Conservation (phyloP, 108 stramenopile genomes). For the Skeletonema costatum region DNA sequence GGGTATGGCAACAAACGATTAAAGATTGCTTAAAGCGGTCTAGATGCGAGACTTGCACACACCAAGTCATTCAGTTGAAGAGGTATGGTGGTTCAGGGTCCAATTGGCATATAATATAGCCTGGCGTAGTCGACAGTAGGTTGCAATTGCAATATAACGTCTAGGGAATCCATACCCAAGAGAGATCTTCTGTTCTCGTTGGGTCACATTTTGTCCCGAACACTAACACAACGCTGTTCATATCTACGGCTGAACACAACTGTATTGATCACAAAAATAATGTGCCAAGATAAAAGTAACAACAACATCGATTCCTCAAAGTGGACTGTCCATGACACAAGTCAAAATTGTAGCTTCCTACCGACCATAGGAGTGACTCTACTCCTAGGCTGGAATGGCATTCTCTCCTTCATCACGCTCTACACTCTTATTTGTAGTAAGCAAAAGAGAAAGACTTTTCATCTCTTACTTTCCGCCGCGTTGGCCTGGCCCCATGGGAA, state of each 20-base stretch:
- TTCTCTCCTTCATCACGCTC: slow-evolving; percentile 18
- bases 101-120: background rate
- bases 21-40: slow-evolving; percentile 43
- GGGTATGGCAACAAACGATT: slow-evolving; percentile 57
- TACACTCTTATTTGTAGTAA: slow-evolving; percentile 29
- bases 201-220: background rate
- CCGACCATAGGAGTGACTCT: slow-evolving; percentile 39
- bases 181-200: background rate
- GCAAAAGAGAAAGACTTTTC: slow-evolving; percentile 19
- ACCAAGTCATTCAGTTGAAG: background rate
- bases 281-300: too few species aligned
- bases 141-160: background rate
- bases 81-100: background rate
- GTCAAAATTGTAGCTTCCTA: slow-evolving; percentile 26
- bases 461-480: slow-evolving; percentile 35
- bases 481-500: slow-evolving; percentile 35
- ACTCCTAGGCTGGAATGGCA: slow-evolving; percentile 51
- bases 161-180: background rate
- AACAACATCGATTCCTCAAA: background rate
- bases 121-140: too few species aligned
- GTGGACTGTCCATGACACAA: slow-evolving; percentile 28
- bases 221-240: background rate
- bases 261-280: too few species aligned
- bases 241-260: too few species aligned
- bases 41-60: background rate